Base-by-base conservation (phyloP, 169 alveolate genomes). In the Cryptosporidium canis region DNA sequence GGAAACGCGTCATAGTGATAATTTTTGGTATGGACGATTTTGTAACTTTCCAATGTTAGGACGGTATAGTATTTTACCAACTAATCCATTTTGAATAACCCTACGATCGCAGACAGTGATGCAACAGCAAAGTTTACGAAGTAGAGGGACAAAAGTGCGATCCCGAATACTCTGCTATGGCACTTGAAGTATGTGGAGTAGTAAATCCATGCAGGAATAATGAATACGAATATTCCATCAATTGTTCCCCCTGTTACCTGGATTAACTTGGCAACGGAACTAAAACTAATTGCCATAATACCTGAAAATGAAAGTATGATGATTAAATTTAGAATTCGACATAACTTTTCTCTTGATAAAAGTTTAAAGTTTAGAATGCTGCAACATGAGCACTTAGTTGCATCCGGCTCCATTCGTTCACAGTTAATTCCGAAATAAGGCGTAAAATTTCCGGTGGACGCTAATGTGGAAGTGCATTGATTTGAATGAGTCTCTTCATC, bases 161-260 rank as follows among this genome's bases (percentile, higher is more conserved):
- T 27, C 44, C 87, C 87, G 31, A 77, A 61, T 14, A 77, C 5
- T 45, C 61, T 77, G 47, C 61, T 58, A 33, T 55, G n/a, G 7
- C n/a, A 39, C 47, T 41, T 39, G 9, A 77, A 77, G 37, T 58
- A 77, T 8, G 87, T 77, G 39, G 87, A 77, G n/a, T 77, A 77
- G 77, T 77, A 77, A 29, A 77, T 29, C 87, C 87, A 77, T 21
- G 77, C 87, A 35, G 87, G 87, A 58, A 77, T 21, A 56, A 77
- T 39, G 24, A 77, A 77, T 21, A 77, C 63, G 37, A 77, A 77
- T 24, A 77, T 53, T n/a, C 87, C 87, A 77, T 77, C 87, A 11
- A 77, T 39, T 14, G 87, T 58, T 18, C 87, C 87, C 1, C 87
- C 87, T n/a, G 87, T 77, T 29, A 77, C 72, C 37, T 77, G 87